Evolutionary conservation across 1,284 basidiomycete genomes (phyloP), one percentile per base, ranked within the genome.

Genomic region (Ceratobasidium sp.): DNA sequence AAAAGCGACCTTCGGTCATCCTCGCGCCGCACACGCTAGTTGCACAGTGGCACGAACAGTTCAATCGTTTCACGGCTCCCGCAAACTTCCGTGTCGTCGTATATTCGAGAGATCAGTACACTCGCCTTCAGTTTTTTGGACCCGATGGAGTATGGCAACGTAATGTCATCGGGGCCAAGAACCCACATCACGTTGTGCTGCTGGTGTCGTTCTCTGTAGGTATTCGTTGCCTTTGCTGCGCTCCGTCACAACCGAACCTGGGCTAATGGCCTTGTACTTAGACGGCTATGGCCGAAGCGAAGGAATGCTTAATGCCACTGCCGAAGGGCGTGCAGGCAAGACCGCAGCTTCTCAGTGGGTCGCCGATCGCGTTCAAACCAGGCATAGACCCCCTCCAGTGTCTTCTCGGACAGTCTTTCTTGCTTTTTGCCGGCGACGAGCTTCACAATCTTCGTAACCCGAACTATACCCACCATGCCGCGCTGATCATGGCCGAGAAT

Each of bases 391-490:
- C 27, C 23, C 18, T 57, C 16, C 52, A 20, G 6, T 55, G 27
- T 3, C 33, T 70, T 18, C 57, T 70, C 52, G 14, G 35, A 7
- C 14, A 70, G 35, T 3, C 2, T 10, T 70, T 70, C n/a, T 7
- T n/a, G 20, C 2, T 57, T 20, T 6, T 70, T 2, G 68, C 54
- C 1, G 30, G n/a, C 33, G 52, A 70, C 35, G 68, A 70, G 68
- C 10, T 70, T 14, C 68, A 70, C 41, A 50, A 41, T 7, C 68
- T 70, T 3, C 20, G 68, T 18, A 70, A 70, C 35, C 10, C 68
- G 0, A 41, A 20, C n/a, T 14, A 33, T 20, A 18, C 35, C 6
- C 52, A 55, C 5, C 14, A 38, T 8, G 68, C 33, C 1, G 68
- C 41, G 4, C 14, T 20, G 3, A 3, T 12, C 18, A 8, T 70